These are phyloP conservation scores for Calocera viscosa DNA, from an alignment of 768 basidiomycete genomes.

Conservation along the genomic window DNA sequence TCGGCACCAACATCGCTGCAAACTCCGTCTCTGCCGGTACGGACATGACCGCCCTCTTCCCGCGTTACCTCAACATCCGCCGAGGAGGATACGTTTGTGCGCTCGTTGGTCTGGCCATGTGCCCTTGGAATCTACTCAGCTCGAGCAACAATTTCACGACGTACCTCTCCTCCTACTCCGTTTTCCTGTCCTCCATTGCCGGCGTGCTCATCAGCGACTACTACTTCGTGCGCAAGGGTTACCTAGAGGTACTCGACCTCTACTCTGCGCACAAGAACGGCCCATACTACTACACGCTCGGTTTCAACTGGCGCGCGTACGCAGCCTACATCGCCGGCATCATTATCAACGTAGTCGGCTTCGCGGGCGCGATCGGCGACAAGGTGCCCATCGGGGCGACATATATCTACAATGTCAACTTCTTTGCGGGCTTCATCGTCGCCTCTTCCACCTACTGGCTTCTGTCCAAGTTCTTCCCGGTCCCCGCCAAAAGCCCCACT, in stretches of 20 bases:
- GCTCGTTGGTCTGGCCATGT: slow-evolving; percentile 59
- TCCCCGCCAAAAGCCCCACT: slow-evolving; percentile 34
- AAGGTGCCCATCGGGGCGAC: slow-evolving; percentile 55
- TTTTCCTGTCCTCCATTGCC: slow-evolving; percentile 68
- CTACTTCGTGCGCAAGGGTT: slow-evolving; percentile 57
- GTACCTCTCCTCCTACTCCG: slow-evolving; percentile 70
- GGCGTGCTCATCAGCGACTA: slow-evolving; percentile 73
- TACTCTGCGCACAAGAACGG: slow-evolving; percentile 45
- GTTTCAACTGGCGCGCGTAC: slow-evolving; percentile 56
- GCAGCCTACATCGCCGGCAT: slow-evolving; percentile 63
- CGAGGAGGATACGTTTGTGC: slow-evolving; percentile 77
- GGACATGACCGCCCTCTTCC: slow-evolving; percentile 65
- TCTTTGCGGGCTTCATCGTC: slow-evolving; percentile 71
- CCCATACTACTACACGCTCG: slow-evolving; percentile 66
- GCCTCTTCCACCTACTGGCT: slow-evolving; percentile 51
- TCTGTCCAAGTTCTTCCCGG: slow-evolving; percentile 50
- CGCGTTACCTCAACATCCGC: slow-evolving; percentile 74
- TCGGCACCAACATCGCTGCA: slow-evolving; percentile 65
- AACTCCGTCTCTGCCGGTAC: slow-evolving; percentile 76
- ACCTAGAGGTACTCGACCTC: slow-evolving; percentile 58
- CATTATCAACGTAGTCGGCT: slow-evolving; percentile 70
- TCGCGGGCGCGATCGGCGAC: slow-evolving; percentile 55
- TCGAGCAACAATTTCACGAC: slow-evolving; percentile 53
- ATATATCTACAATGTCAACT: slow-evolving; percentile 63
- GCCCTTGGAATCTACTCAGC: slow-evolving; percentile 39